phyloP scores from a whole-genome alignment of 2,329 filamentous ascomycete genomes.

The Apiospora koreana region DNA sequence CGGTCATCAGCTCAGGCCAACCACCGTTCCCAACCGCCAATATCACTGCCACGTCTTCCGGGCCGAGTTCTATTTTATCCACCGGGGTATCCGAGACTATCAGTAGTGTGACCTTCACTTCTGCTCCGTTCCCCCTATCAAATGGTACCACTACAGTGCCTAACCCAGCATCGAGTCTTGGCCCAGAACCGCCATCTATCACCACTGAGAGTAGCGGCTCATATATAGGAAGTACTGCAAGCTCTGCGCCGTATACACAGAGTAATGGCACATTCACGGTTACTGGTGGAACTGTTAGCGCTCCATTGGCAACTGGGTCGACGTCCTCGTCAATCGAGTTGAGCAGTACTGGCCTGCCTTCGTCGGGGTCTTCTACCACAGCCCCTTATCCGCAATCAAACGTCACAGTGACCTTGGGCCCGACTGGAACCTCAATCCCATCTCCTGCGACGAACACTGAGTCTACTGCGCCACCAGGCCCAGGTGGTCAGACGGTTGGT shows the following conservation, averaged over 20 bases:
- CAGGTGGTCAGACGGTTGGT: slow-evolving; percentile 10
- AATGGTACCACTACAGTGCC: neutral
- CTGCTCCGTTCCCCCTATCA: neutral
- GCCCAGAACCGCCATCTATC: neutral
- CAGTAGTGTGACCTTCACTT: neutral
- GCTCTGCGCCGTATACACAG: neutral
- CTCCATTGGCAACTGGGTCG: neutral
- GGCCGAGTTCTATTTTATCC: slow-evolving; percentile 15
- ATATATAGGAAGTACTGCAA: neutral
- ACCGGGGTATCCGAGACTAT: neutral
- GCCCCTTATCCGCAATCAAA: slow-evolving; percentile 20
- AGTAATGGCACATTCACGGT: neutral
- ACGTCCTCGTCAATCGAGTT: neutral
- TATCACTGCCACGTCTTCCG: slow-evolving; percentile 12
- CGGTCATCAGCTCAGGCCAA: neutral
- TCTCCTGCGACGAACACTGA: neutral
- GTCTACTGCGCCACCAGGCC: neutral
- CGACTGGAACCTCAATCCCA: neutral
- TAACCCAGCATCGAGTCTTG: neutral
- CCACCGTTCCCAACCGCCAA: neutral
- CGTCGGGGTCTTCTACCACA: slow-evolving; percentile 16
- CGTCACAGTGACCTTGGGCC: neutral
- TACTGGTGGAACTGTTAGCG: neutral
- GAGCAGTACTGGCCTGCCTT: neutral
- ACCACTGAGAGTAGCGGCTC: neutral